A percentile compares a stretch with the other conserved stretches of the same genome.
These are phyloP conservation scores for Aphanomyces cochlioides DNA, from an alignment of 352 stramenopile species.

Conservation along the genomic window DNA sequence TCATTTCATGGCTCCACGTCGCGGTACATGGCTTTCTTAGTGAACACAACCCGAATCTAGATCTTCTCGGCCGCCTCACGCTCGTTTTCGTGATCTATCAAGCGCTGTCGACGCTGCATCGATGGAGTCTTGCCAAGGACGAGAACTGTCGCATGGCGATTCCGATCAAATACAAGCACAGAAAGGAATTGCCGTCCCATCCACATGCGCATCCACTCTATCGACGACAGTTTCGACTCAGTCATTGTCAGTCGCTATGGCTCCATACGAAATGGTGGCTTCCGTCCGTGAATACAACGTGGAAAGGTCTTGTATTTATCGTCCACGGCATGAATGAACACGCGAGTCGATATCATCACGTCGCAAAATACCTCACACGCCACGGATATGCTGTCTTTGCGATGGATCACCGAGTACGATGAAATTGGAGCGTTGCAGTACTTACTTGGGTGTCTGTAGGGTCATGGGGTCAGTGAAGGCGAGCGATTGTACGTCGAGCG, in stretches of 20 bases:
- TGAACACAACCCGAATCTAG: slow-evolving; percentile 10
- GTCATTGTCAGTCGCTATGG: slow-evolving; percentile 34
- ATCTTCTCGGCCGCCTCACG: slow-evolving; percentile 16
- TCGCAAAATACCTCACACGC: slow-evolving; percentile 39
- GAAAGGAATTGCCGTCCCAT: not conserved
- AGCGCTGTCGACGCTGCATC: slow-evolving; percentile 6
- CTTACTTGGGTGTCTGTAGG: slow-evolving; percentile 29
- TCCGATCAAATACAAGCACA: slow-evolving; percentile 8
- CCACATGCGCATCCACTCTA: slow-evolving; percentile 15
- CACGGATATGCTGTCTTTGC: slow-evolving; percentile 50
- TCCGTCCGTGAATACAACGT: slow-evolving; percentile 31
- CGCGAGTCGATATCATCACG: slow-evolving; percentile 47
- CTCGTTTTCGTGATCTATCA: slow-evolving; percentile 17
- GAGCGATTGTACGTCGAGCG: slow-evolving; percentile 51
- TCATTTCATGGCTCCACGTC: not conserved
- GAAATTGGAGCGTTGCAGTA: not conserved
- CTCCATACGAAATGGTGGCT: slow-evolving; percentile 51
- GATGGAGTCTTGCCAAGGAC: slow-evolving; percentile 3
- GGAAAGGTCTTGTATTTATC: slow-evolving; percentile 47
- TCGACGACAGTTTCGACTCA: not conserved
- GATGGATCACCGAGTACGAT: slow-evolving; percentile 44
- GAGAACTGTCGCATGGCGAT: slow-evolving; percentile 8
- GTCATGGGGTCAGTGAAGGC: slow-evolving; percentile 55
- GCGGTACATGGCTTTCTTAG: not conserved
- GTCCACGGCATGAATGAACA: slow-evolving; percentile 58